Base-by-base conservation (phyloP, 306 rosid species). In the Gynostemma pentaphyllum region DNA sequence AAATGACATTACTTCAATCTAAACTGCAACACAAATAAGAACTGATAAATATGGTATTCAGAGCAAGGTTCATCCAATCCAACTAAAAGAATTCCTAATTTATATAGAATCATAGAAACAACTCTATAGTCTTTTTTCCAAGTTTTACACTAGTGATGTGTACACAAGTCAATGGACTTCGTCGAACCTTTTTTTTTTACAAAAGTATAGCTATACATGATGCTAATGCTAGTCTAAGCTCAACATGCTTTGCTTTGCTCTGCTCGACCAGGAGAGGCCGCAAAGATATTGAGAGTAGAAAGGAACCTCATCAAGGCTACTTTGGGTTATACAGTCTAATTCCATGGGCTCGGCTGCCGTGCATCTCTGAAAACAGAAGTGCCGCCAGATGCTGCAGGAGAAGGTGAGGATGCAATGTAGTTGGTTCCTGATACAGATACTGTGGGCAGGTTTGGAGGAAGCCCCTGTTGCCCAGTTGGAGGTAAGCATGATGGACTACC, bases 301-400 rank as follows among this genome's bases (percentile, higher is more conserved):
- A 61, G 22, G 37, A 30, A 61, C 14, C 49, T 61, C 49, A 41
- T 41, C 66, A 61, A 61, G 39, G 49, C n/a, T 24, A 40, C 39
- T 61, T 61, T 14, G 36, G 29, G 62, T 37, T 34, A 55, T 11
- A 2, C 12, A 37, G 36, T 74, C 79, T 94, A 88, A 68, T 79
- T 94, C 97, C 97, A 94, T 16, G 99, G 95, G 75, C 97, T 88
- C 15, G 94, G 95, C 53, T 84, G 87, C 53, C 89, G 84, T 47
- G 95, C 80, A 50, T 94, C 97, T 78, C 86, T 78, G 62, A 84
- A 87, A 68, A 79, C 77, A 15, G 97, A 88, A 71, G 86, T 86
- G 59, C 99, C 95, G 15, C 90, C 97, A 5, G 95, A 86, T 32
- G 94, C 94, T 1, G 90, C 97, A 30, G 97, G 95, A 49, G 97